phyloP scores from a whole-genome alignment of 352 stramenopile species.

The Globisporangium paroecandrum region DNA sequence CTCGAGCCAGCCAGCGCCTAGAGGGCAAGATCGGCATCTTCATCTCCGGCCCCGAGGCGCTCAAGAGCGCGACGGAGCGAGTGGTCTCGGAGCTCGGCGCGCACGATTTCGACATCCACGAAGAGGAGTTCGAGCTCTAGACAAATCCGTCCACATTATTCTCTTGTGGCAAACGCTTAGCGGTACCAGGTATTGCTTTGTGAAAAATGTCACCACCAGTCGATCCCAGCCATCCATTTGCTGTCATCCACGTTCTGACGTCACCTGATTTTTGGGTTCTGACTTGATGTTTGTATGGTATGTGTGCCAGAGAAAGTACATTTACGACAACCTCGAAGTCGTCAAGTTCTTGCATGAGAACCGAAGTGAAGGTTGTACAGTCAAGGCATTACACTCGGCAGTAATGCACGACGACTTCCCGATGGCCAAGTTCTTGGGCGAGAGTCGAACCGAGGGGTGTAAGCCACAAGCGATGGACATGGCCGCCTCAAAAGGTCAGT shows the following conservation, averaged over 20 bases:
- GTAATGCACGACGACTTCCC: background rate
- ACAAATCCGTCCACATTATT: background rate
- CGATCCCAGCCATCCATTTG: background rate
- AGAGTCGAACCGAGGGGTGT: background rate
- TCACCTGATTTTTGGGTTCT: background rate
- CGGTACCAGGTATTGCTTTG: too few relatives aligned
- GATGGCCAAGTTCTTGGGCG: background rate
- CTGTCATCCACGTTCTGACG: background rate
- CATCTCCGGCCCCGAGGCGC: conserved; percentile 2
- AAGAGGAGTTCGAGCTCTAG: background rate
- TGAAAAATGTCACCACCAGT: too few relatives aligned
- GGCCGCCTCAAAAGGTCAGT: background rate
- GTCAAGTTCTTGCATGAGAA: background rate
- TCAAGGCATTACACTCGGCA: background rate
- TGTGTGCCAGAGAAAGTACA: background rate
- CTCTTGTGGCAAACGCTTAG: too few relatives aligned
- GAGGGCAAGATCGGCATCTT: conserved; percentile 20
- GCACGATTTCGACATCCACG: conserved; percentile 1
- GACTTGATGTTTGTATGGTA: background rate
- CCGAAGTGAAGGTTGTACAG: background rate
- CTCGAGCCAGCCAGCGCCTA: conserved; percentile 43
- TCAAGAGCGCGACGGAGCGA: conserved; percentile 2
- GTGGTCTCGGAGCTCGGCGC: background rate
- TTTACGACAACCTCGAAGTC: background rate
- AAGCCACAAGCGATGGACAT: background rate